These are phyloP conservation scores for Crithidia sp. DNA, from an alignment of 208 protist genomes.

Conservation along the genomic window DNA sequence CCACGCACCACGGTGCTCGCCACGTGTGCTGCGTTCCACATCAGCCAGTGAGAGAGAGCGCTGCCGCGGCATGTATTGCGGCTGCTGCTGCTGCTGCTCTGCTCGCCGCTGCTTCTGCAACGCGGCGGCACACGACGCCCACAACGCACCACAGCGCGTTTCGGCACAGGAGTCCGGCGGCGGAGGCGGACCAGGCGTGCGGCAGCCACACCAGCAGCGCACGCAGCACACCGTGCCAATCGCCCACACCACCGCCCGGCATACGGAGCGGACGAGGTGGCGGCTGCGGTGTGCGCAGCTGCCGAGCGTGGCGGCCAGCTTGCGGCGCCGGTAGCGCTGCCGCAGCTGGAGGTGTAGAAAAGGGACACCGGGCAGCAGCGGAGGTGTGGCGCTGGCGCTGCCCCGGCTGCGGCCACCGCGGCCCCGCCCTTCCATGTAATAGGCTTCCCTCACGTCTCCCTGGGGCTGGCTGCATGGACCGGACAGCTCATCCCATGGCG, in stretches of 20 bases:
- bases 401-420: background rate
- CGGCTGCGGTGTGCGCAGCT: constrained; percentile 1
- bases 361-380: background rate
- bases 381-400: background rate
- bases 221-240: constrained; percentile 16
- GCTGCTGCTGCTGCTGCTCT: background rate
- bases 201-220: constrained; percentile 21
- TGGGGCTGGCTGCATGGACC: background rate
- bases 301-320: constrained; percentile 10
- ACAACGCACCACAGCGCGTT: background rate
- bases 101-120: background rate
- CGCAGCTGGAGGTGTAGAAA: constrained; percentile 15
- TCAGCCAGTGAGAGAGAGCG: background rate
- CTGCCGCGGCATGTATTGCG: too few species aligned
- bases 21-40: background rate
- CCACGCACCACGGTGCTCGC: background rate
- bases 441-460: background rate
- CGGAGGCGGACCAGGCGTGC: background rate
- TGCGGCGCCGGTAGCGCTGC: constrained; percentile 12
- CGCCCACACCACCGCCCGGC: constrained; percentile 18
- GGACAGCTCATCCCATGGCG: background rate
- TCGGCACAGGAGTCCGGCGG: constrained; percentile 8
- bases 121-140: background rate
- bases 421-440: background rate
- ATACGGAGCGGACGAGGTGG: background rate